Conservation (phyloP, 2,329 filamentous ascomycete genomes). For the Ophiosphaerella narmari region DNA sequence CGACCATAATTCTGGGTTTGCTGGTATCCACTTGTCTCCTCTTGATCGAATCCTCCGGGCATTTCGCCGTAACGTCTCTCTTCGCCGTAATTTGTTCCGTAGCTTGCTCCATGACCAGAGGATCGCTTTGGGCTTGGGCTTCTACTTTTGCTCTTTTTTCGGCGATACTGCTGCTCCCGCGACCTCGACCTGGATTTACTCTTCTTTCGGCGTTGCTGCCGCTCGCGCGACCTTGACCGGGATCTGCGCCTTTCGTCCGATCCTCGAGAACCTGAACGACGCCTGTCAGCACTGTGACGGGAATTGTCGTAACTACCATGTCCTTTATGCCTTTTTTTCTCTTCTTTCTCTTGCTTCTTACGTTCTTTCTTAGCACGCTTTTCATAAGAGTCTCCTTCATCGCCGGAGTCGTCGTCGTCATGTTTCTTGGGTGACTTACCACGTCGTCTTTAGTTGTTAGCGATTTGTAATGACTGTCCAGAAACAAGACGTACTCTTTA, state of each 20-base stretch:
- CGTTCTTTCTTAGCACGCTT: slow-evolving; percentile 25
- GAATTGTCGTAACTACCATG: slow-evolving; percentile 16
- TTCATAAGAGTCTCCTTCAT: slow-evolving; percentile 35
- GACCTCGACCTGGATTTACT: slow-evolving; percentile 8
- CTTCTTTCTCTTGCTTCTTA: slow-evolving; percentile 27
- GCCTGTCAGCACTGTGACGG: slow-evolving; percentile 24
- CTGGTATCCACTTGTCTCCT: slow-evolving; percentile 10
- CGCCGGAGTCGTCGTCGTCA: slow-evolving; percentile 37
- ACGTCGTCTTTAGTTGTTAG: slow-evolving; percentile 35
- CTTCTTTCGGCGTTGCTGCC: slow-evolving; percentile 21
- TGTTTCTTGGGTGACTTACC: slow-evolving; percentile 49
- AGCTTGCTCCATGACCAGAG: slow-evolving; percentile 18
- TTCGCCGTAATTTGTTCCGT: slow-evolving; percentile 25
- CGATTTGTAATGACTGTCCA: background rate
- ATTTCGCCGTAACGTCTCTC: slow-evolving; percentile 28
- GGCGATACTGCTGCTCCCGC: slow-evolving; percentile 15
- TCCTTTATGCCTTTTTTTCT: slow-evolving; percentile 23
- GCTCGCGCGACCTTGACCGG: slow-evolving; percentile 16
- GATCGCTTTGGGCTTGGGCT: slow-evolving; percentile 27
- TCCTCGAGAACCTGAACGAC: slow-evolving; percentile 21
- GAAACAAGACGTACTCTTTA: slow-evolving; percentile 40
- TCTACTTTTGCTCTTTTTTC: slow-evolving; percentile 17
- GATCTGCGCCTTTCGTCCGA: slow-evolving; percentile 12
- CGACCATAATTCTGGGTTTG: slow-evolving; percentile 12
- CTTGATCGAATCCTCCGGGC: slow-evolving; percentile 4